Conservation (phyloP, 2,329 filamentous ascomycete genomes). For the Fusarium nygamai region DNA sequence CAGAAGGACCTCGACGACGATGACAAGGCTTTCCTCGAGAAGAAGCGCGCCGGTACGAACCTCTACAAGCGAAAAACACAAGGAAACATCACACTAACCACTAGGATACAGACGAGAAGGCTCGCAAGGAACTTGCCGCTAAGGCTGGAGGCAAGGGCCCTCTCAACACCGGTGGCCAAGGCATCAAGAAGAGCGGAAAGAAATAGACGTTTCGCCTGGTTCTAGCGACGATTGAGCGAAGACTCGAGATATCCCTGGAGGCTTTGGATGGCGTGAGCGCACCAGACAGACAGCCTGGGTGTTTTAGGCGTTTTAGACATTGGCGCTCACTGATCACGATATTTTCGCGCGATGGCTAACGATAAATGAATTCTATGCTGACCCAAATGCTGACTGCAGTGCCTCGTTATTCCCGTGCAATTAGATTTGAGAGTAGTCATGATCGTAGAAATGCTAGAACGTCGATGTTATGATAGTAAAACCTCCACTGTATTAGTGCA, state of each 20-base stretch:
- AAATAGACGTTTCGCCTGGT: slow-evolving; percentile 67
- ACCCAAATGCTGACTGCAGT: slow-evolving; percentile 28
- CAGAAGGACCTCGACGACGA: slow-evolving; percentile 87
- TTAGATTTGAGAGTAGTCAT: not conserved
- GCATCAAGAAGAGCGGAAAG: slow-evolving; percentile 99
- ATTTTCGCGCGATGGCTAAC: slow-evolving; percentile 39
- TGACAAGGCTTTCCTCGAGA: slow-evolving; percentile 82
- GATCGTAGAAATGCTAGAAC: not conserved
- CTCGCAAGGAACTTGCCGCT: slow-evolving; percentile 82
- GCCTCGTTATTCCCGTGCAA: not conserved
- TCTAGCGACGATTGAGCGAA: not conserved
- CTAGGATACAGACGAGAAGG: slow-evolving; percentile 75
- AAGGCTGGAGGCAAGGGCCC: slow-evolving; percentile 90
- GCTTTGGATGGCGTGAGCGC: slow-evolving; percentile 33
- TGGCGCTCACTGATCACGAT: slow-evolving; percentile 29
- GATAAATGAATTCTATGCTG: slow-evolving; percentile 43
- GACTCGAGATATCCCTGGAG: slow-evolving; percentile 5
- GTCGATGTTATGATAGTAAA: slow-evolving; percentile 1
- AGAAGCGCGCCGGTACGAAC: slow-evolving; percentile 81
- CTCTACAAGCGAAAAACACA: fast-evolving
- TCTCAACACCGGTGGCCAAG: slow-evolving; percentile 82
- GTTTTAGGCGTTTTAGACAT: slow-evolving; percentile 35
- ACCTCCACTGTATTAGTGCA: slow-evolving; percentile 20
- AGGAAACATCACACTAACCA: slow-evolving; percentile 14
- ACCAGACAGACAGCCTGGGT: slow-evolving; percentile 10